phyloP scores from a whole-genome alignment of 805 yeast species.

The Brettanomyces naardenensis region DNA sequence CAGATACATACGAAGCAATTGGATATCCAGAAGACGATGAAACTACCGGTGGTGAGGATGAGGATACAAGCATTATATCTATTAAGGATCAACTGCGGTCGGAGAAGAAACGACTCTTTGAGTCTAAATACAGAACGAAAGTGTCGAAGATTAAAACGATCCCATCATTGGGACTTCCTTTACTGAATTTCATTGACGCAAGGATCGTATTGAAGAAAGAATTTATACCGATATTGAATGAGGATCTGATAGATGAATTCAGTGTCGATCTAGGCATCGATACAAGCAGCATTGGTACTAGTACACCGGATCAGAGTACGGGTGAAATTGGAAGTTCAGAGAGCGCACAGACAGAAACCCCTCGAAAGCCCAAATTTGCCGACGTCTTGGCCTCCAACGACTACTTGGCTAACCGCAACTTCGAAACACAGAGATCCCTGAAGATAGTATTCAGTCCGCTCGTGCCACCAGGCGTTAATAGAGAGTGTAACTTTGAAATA shows the following conservation, averaged over 20 bases:
- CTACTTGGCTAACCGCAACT: slow-evolving; percentile 25
- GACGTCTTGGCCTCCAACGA: slow-evolving; percentile 21
- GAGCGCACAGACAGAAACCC: slow-evolving; percentile 10
- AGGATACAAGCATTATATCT: slow-evolving; percentile 10
- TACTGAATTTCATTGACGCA: slow-evolving; percentile 45
- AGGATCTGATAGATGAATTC: slow-evolving; percentile 26
- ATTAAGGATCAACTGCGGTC: slow-evolving; percentile 16
- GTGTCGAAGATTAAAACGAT: slow-evolving; percentile 26
- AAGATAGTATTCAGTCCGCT: slow-evolving; percentile 25
- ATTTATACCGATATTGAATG: slow-evolving; percentile 31
- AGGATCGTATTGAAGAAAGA: slow-evolving; percentile 39
- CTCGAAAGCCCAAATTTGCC: too few species aligned
- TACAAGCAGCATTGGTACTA: slow-evolving; percentile 10
- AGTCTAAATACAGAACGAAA: slow-evolving; percentile 24
- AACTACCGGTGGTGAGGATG: neutral
- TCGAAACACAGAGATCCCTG: slow-evolving; percentile 22
- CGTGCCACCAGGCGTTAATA: slow-evolving; percentile 11
- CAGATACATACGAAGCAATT: slow-evolving; percentile 2
- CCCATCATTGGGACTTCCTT: slow-evolving; percentile 48
- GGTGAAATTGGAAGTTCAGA: neutral
- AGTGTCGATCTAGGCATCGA: slow-evolving; percentile 26
- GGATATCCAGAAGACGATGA: slow-evolving; percentile 16
- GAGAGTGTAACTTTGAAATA: slow-evolving; percentile 22
- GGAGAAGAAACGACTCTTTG: slow-evolving; percentile 24
- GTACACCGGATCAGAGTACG: neutral